phyloP scores from a whole-genome alignment of 345 rosid genomes.

The Dovyalis caffra region DNA sequence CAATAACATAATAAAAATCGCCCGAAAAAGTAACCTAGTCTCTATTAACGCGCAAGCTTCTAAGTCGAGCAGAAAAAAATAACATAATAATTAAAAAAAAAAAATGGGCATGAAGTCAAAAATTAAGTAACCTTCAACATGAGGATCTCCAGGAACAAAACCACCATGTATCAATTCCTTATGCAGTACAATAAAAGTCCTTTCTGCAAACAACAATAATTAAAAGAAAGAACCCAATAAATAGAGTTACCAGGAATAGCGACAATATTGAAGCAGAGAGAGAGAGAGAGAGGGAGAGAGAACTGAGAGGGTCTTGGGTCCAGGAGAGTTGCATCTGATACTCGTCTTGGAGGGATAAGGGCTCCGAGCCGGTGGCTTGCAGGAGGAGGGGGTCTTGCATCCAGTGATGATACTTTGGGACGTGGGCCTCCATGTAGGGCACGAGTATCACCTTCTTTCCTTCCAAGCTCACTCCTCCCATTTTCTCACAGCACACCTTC shows the following conservation, averaged over 20 bases:
- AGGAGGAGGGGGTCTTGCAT: conserved; percentile 89
- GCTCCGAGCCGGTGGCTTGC: conserved; percentile 84
- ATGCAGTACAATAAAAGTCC: conserved; percentile 84
- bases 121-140: conserved; percentile 85
- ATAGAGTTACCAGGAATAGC: too few species aligned
- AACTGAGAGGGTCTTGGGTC: conserved; percentile 89
- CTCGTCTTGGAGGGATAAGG: conserved; percentile 79
- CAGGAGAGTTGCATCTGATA: conserved; percentile 82
- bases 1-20: too few species aligned
- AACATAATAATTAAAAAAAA: neutral
- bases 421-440: conserved; percentile 80
- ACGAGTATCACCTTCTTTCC: conserved; percentile 76
- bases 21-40: too few species aligned
- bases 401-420: conserved; percentile 79
- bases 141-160: conserved; percentile 61
- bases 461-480: conserved; percentile 54
- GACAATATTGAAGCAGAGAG: neutral
- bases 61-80: too few species aligned
- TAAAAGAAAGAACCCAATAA: neutral
- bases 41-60: too few species aligned
- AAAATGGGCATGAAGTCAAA: neutral
- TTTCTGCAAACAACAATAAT: conserved; percentile 46
- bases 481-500: neutral
- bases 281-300: conserved; percentile 6
- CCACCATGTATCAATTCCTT: conserved; percentile 57